Base-by-base conservation (phyloP, 2,329 filamentous ascomycete species). In the Fusarium palustre region DNA sequence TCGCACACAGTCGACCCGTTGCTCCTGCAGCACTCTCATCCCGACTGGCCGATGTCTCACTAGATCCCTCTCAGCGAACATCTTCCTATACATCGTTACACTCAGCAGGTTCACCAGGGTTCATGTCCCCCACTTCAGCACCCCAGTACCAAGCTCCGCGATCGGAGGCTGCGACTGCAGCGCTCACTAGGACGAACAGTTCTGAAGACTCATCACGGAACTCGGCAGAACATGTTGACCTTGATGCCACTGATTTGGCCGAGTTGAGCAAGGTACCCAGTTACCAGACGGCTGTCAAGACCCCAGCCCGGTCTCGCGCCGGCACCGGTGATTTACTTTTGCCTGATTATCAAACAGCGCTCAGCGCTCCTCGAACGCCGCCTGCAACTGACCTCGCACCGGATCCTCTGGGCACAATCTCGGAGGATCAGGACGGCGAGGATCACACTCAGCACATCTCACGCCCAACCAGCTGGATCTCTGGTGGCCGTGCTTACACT, bases 231-330 rank as follows among this genome's bases (percentile, higher is more conserved):
- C 86, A 89, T 66, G 73, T 84, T 49, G 86, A 90, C 63, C 83
- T 84, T 48, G 82, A 86, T 33, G 86, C 90, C 61, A 81, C 84
- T 20, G 88, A 91, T 66, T 80, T 92, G 69, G 85, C 86, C 48
- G 86, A 89, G 68, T 81, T 94, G 42, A 91, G 85, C 76, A 91
- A 91, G 69, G 91, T 94, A 3, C 92, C 92, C 2, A 94, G 91
- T 59, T 94, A 94, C 76, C 86, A 87, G 18, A 94, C 92, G 2
- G 92, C 92, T 0, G 87, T 93, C 28, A 88, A 87, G 67, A 87
- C 89, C 1, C 87, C 89, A 7, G 86, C 88, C 18, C 84, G 86
- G 52, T 83, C 85, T 34, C 83, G 83, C 16, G 84, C 81, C 49
- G 83, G 82, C 43, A 79, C 83, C 9, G 83, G 84, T 24, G 83